Evolutionary conservation across 257 asterid genomes (phyloP).

Genomic region (Penstemon davidsonii): DNA sequence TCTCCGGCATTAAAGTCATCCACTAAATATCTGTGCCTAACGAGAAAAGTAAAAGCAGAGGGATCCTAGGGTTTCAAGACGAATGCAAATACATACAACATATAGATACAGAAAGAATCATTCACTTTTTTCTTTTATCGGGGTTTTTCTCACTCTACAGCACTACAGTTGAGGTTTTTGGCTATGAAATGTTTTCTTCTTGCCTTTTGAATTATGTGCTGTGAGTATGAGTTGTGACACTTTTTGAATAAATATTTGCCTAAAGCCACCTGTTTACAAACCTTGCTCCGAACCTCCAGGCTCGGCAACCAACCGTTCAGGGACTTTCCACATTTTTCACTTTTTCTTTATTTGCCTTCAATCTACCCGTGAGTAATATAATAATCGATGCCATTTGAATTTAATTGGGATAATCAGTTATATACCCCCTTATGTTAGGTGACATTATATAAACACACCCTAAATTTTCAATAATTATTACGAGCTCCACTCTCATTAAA

Average conservation of each 20-base stretch:
- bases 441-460: too few species aligned
- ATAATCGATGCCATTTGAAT: too few species aligned
- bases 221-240: slow-evolving; percentile 29
- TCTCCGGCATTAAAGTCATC: slow-evolving; percentile 30
- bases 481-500: too few species aligned
- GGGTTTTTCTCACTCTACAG: slow-evolving; percentile 34
- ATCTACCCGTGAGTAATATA: too few species aligned
- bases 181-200: slow-evolving; percentile 44
- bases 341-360: not conserved
- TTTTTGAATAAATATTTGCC: slow-evolving; percentile 35
- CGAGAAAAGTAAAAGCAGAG: slow-evolving; percentile 15
- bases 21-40: slow-evolving; percentile 1
- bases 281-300: slow-evolving; percentile 66
- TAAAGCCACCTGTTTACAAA: slow-evolving; percentile 35
- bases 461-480: too few species aligned
- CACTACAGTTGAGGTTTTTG: slow-evolving; percentile 31
- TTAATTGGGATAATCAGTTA: too few species aligned
- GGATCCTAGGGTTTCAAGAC: slow-evolving; percentile 16
- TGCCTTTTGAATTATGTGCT: slow-evolving; percentile 36
- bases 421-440: too few species aligned
- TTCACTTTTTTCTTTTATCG: slow-evolving; percentile 10
- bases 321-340: not conserved
- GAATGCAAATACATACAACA: slow-evolving; percentile 26
- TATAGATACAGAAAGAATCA: slow-evolving; percentile 15
- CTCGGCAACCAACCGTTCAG: slow-evolving; percentile 33